These are phyloP conservation scores for Cladophialophora bantiana DNA, from an alignment of 2,329 filamentous ascomycete species.

Conservation along the genomic window DNA sequence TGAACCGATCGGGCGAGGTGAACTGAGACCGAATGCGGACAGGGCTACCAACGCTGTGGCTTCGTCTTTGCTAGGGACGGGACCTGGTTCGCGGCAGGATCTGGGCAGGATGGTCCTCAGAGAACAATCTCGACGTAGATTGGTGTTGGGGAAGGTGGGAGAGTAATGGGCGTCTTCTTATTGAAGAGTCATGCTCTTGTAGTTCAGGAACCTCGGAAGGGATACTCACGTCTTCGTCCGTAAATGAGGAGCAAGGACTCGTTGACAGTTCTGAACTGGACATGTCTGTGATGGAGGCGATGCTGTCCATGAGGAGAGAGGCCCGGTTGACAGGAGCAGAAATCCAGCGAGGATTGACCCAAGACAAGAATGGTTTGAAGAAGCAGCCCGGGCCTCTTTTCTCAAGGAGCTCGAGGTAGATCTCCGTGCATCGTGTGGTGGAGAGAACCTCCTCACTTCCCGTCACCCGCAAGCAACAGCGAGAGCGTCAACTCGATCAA, in stretches of 20 bases:
- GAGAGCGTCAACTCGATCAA: background rate
- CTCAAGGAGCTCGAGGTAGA: background rate
- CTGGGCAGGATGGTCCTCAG: conserved; percentile 27
- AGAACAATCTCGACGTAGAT: conserved; percentile 23
- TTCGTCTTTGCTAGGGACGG: conserved; percentile 36
- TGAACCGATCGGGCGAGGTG: conserved; percentile 64
- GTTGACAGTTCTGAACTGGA: background rate
- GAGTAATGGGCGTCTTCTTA: conserved; percentile 17
- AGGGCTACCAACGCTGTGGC: conserved; percentile 26
- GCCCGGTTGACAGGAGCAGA: background rate
- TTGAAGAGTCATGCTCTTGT: background rate
- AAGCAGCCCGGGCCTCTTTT: too few species aligned
- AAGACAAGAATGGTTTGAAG: too few species aligned
- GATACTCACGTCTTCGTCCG: background rate
- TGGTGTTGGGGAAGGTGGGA: conserved; percentile 24
- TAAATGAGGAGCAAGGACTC: background rate
- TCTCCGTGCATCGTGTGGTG: background rate
- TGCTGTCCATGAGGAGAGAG: background rate
- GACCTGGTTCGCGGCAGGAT: background rate
- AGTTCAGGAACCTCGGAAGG: background rate
- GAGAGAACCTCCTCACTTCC: background rate
- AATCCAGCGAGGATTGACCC: too few species aligned
- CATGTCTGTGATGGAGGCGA: background rate
- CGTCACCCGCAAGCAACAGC: background rate
- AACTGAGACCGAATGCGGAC: conserved; percentile 37